Evolutionary conservation across 129 eudicot genomes (phyloP).

Genomic region (Artemisia argyi): DNA sequence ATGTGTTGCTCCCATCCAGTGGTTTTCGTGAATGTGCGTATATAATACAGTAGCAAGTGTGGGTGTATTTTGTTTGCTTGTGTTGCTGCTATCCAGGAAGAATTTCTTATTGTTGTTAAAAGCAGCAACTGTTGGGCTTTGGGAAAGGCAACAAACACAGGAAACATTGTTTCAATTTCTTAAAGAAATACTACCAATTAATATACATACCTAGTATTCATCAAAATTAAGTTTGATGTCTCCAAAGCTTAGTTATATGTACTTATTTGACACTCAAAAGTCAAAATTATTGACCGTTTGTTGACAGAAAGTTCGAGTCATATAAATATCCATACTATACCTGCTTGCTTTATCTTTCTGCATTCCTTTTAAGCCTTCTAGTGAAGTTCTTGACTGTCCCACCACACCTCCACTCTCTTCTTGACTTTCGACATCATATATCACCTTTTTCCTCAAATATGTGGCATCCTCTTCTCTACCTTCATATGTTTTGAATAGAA

Average conservation of each 20-base stretch:
- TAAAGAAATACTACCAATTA: background rate
- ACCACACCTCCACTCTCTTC: conserved; percentile 20
- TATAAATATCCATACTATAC: conserved; percentile 2
- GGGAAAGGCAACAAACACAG: conserved; percentile 10
- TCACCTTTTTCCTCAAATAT: conserved; percentile 6
- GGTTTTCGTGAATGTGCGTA: background rate
- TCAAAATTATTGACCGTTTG: background rate
- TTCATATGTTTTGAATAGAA: conserved; percentile 12
- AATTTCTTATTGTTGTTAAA: conserved; percentile 3
- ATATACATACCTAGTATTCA: conserved; percentile 24
- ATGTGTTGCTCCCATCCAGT: background rate
- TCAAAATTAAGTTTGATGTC: conserved; percentile 15
- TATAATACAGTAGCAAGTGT: background rate
- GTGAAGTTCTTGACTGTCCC: conserved; percentile 21
- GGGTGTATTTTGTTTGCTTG: conserved; percentile 17
- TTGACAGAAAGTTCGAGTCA: conserved; percentile 13
- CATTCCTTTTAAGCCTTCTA: conserved; percentile 23
- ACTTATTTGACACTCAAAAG: background rate
- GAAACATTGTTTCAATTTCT: background rate
- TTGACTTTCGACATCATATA: conserved; percentile 21
- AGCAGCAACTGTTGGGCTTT: conserved; percentile 12
- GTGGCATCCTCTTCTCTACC: conserved; percentile 19
- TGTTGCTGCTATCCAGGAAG: background rate
- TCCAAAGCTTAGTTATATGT: background rate
- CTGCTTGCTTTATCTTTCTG: conserved; percentile 13